Evolutionary conservation across 2,329 filamentous ascomycete species (phyloP), one percentile per base, ranked within the genome.

Genomic region (Diaporthe destruens): DNA sequence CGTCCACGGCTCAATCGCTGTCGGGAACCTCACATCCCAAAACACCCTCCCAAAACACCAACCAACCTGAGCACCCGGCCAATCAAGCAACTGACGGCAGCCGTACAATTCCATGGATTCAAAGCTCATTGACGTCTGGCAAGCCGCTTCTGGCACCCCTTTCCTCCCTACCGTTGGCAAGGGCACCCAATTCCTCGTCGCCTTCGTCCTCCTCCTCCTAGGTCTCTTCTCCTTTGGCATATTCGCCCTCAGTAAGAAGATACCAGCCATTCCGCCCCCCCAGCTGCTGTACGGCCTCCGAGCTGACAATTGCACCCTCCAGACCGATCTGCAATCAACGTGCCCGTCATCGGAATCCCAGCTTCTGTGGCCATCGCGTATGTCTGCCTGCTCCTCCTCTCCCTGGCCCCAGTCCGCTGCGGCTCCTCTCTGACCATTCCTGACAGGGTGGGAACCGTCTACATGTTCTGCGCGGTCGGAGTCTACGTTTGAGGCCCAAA

Each of bases 381-480:
- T 80, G 94, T 85, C 51, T 61, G 68, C 63, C 57, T 68, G 65
- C 20, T 18, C 69, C 36, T 39, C 23, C 29, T 44, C n/a, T 11
- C 7, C 53, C 65, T 74, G 29, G 4, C 20, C 11, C 20, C 20
- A 36, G 29, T 53, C 53, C 32, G 18, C 7, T 23, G 16, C 47
- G 29, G 49, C 36, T 47, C 54, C 32, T 16, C 4, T 47, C 67
- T 74, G 61, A 71, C 54, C 69, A 78, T 34, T 16, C n/a, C 25
- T 36, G 32, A 14, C 80, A 98, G 96, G 66, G 93, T 98, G 83
- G 96, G 96, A 78, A 92, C 96, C 66, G 95, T 99, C 57, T 98
- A 96, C 85, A 98, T 98, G 93, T 98, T 99, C 85, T 99, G 96
- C 85, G 96, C 95, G 74, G 96, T 96, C 81, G 96, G 96, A 82